Conservation (phyloP, 2,329 filamentous ascomycete genomes). For the Neonectria sp. region DNA sequence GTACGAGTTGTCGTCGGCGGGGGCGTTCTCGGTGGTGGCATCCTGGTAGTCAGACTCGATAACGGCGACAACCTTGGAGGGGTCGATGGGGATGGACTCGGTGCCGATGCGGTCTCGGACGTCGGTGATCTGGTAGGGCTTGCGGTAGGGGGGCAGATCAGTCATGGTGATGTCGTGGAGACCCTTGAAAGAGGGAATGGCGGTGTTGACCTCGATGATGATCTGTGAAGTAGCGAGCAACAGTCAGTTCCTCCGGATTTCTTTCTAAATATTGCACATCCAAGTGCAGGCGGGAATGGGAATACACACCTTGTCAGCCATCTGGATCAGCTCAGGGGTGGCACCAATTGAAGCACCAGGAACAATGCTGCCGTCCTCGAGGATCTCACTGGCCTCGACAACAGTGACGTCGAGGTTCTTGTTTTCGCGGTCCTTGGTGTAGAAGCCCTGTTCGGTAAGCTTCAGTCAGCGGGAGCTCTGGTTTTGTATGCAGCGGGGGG, state of each 20-base stretch:
- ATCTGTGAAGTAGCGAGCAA: slow-evolving; percentile 61
- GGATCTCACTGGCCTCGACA: slow-evolving; percentile 89
- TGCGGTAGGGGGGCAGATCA: slow-evolving; percentile 84
- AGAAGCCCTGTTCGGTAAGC: slow-evolving; percentile 73
- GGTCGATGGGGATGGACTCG: slow-evolving; percentile 86
- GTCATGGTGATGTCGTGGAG: slow-evolving; percentile 93
- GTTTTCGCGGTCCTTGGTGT: slow-evolving; percentile 83
- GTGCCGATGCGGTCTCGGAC: slow-evolving; percentile 91
- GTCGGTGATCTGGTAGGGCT: slow-evolving; percentile 88
- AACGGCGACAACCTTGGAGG: slow-evolving; percentile 86
- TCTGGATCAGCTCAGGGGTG: slow-evolving; percentile 87
- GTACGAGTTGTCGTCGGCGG: slow-evolving; percentile 80
- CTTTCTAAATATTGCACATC: not conserved
- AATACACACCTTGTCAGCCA: slow-evolving; percentile 81
- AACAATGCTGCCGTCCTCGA: slow-evolving; percentile 90
- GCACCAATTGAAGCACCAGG: slow-evolving; percentile 90
- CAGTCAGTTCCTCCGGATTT: slow-evolving; percentile 22
- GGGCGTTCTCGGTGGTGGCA: slow-evolving; percentile 79
- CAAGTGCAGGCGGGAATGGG: not conserved
- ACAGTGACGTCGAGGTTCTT: slow-evolving; percentile 87
- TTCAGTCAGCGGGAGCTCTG: slow-evolving; percentile 32
- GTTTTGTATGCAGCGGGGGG: not conserved
- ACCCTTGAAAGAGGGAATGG: slow-evolving; percentile 87
- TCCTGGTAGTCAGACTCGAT: slow-evolving; percentile 90
- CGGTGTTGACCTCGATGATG: slow-evolving; percentile 93